Conservation (phyloP, 257 asterid species). For the Jacaranda copaia region DNA sequence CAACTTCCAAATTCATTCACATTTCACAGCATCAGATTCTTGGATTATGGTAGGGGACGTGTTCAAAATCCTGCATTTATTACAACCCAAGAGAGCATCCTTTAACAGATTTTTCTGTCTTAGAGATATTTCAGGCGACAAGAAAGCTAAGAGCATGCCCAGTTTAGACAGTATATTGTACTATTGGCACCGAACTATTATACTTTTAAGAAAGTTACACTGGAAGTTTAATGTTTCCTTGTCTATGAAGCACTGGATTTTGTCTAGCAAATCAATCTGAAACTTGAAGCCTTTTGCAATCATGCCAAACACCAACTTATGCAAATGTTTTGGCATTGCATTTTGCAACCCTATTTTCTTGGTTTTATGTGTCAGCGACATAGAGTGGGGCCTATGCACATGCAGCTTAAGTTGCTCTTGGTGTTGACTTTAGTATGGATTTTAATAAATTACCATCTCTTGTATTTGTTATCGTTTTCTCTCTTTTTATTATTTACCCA, state of each 20-base stretch:
- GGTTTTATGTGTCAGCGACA: background rate
- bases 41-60: background rate
- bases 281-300: background rate
- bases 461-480: background rate
- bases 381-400: background rate
- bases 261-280: background rate
- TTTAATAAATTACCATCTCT: background rate
- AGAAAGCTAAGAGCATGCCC: background rate
- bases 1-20: no score
- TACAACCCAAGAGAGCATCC: slow-evolving; percentile 5
- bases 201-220: background rate
- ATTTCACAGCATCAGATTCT: background rate
- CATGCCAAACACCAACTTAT: background rate
- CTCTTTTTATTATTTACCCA: background rate
- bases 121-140: background rate
- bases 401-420: slow-evolving; percentile 13
- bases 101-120: background rate
- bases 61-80: slow-evolving; percentile 2
- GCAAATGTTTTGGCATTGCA: background rate
- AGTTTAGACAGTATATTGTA: background rate
- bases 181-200: background rate
- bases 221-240: background rate
- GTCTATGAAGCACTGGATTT: slow-evolving; percentile 1
- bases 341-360: slow-evolving; percentile 30
- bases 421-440: slow-evolving; percentile 8